phyloP scores from a whole-genome alignment of 2,329 filamentous ascomycete genomes.

The Orbilia ellipsospora region DNA sequence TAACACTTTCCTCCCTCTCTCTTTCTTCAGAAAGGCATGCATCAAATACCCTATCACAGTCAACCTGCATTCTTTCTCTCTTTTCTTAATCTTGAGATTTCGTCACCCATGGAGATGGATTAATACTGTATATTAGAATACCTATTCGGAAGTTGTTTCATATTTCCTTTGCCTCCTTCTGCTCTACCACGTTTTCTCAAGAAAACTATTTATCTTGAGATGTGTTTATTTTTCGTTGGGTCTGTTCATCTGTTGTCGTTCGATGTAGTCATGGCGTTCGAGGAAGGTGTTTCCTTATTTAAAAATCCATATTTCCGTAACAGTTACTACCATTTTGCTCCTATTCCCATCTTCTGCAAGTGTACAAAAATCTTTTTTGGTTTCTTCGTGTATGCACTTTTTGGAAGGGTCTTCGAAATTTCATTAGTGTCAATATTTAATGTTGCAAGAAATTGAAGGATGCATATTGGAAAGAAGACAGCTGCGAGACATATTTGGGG shows the following conservation, averaged over 20 bases:
- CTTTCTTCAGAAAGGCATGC: constrained; percentile 11
- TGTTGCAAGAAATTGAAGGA: too few species aligned
- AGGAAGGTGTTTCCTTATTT: constrained; percentile 21
- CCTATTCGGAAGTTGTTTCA: constrained; percentile 9
- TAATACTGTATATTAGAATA: constrained; percentile 47
- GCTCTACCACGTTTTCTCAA: not conserved
- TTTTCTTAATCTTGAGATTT: not conserved
- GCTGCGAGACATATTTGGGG: too few species aligned
- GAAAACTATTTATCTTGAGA: constrained; percentile 3
- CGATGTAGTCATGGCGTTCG: constrained; percentile 32
- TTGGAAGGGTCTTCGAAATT: too few species aligned
- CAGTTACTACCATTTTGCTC: constrained; percentile 16
- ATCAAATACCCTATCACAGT: constrained; percentile 31
- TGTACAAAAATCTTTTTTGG: not conserved
- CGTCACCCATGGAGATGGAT: not conserved
- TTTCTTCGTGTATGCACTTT: not conserved
- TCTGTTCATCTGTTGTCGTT: constrained; percentile 31
- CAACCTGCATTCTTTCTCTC: constrained; percentile 2
- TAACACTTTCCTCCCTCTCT: not conserved
- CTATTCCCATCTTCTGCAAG: not conserved
- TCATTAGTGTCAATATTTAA: too few species aligned
- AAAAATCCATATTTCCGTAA: constrained; percentile 41
- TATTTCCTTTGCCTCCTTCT: constrained; percentile 8
- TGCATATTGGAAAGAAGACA: too few species aligned
- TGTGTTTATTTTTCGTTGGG: constrained; percentile 1